Evolutionary conservation across 2,329 filamentous ascomycete species (phyloP).

Genomic region (Fusarium neocosmosporiellum): DNA sequence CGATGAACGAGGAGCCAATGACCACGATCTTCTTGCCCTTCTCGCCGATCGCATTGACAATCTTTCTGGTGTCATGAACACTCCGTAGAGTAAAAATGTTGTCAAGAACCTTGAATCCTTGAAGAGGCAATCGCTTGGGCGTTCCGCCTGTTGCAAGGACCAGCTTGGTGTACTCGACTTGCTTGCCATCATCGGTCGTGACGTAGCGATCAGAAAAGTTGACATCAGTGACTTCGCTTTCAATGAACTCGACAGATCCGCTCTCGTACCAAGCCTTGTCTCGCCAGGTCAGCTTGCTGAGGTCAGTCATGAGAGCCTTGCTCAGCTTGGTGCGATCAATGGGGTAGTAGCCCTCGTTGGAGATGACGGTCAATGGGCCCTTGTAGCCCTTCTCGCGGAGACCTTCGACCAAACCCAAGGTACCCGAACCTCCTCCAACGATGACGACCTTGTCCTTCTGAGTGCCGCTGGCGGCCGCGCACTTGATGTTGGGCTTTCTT

Average conservation of each 20-base stretch:
- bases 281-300: conserved; percentile 81
- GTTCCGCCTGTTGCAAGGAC: conserved; percentile 90
- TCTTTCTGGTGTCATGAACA: conserved; percentile 80
- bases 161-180: conserved; percentile 85
- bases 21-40: conserved; percentile 92
- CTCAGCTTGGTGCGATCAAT: conserved; percentile 96
- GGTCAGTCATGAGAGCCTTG: conserved; percentile 88
- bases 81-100: conserved; percentile 90
- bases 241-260: conserved; percentile 66
- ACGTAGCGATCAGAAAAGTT: conserved; percentile 82
- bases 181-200: conserved; percentile 77
- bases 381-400: conserved; percentile 84
- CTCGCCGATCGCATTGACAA: conserved; percentile 82
- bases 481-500: conserved; percentile 79
- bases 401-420: conserved; percentile 83
- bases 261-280: conserved; percentile 80
- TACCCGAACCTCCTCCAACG: conserved; percentile 87
- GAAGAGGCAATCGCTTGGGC: conserved; percentile 79
- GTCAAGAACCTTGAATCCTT: conserved; percentile 84
- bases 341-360: conserved; percentile 84
- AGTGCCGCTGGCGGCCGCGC: conserved; percentile 61
- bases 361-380: conserved; percentile 84
- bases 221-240: conserved; percentile 76
- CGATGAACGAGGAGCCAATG: conserved; percentile 94
- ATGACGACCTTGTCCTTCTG: conserved; percentile 79